Conservation (phyloP, 139 green algal genomes). For the Coelastrella sp. region DNA sequence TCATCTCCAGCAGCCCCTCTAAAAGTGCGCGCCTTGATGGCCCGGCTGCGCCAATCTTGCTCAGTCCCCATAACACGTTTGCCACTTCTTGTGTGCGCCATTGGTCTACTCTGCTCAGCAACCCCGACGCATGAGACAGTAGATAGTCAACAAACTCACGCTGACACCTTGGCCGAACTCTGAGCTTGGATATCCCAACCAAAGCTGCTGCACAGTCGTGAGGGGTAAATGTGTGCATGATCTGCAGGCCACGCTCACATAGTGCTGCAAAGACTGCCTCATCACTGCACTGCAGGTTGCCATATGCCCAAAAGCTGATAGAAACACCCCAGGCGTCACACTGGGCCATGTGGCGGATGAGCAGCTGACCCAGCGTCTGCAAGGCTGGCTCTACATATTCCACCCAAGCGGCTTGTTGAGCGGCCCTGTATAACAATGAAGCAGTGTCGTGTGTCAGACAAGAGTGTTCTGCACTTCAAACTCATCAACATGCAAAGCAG, state of each 20-base stretch:
- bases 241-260: conserved; percentile 16
- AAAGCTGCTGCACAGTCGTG: conserved; percentile 26
- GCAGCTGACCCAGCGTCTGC: conserved; percentile 31
- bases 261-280: conserved; percentile 33
- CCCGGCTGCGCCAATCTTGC: conserved; percentile 27
- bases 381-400: conserved; percentile 41
- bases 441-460: background rate
- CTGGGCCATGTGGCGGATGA: conserved; percentile 12
- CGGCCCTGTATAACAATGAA: background rate
- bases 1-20: conserved; percentile 32
- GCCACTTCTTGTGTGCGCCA: conserved; percentile 26
- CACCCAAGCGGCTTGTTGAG: conserved; percentile 28
- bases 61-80: conserved; percentile 21
- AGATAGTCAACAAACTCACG: conserved; percentile 46
- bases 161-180: conserved; percentile 3
- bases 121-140: background rate
- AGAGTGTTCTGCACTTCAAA: background rate
- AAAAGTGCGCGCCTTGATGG: background rate
- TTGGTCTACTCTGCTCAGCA: background rate
- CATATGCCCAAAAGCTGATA: conserved; percentile 38
- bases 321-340: conserved; percentile 20
- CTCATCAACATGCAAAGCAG: too few relatives aligned
- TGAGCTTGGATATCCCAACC: conserved; percentile 33
- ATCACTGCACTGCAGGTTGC: conserved; percentile 29
- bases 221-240: background rate